Conservation (phyloP, 2,329 filamentous ascomycete genomes). For the Penicillium sclerotiorum region DNA sequence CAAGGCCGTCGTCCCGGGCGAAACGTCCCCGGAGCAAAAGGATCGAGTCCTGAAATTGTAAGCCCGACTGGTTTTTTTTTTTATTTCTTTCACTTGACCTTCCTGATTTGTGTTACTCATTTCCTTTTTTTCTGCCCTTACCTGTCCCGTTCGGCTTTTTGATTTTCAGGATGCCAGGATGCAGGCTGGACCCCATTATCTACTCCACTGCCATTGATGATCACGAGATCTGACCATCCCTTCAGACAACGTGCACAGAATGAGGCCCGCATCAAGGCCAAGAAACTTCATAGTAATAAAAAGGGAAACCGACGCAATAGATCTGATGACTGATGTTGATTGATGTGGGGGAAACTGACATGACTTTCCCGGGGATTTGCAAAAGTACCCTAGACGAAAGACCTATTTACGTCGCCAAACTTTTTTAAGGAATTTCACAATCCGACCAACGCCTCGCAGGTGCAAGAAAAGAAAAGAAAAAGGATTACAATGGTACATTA, state of each 20-base stretch:
- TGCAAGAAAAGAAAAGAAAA: constrained; percentile 3
- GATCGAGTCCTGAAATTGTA: constrained; percentile 59
- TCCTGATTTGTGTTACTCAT: not conserved
- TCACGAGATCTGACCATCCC: constrained; percentile 7
- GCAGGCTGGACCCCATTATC: not conserved
- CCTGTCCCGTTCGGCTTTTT: not conserved
- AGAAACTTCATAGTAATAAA: constrained; percentile 65
- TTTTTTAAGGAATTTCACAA: constrained; percentile 20
- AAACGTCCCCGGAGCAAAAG: constrained; percentile 60
- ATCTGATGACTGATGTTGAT: constrained; percentile 41
- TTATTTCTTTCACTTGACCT: not conserved
- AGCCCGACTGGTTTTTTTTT: constrained; percentile 22
- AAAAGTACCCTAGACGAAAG: not conserved
- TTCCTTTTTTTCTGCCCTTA: not conserved
- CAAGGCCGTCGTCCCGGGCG: constrained; percentile 57
- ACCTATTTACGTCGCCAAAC: no score
- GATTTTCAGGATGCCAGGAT: not conserved
- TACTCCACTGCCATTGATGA: not conserved
- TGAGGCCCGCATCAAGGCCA: constrained; percentile 58
- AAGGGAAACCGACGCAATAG: constrained; percentile 56
- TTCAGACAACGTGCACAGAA: constrained; percentile 60
- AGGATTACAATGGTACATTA: constrained; percentile 13
- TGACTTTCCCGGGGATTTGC: not conserved
- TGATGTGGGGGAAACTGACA: constrained; percentile 18
- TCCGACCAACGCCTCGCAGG: constrained; percentile 31